phyloP scores from a whole-genome alignment of 148 eudicot species.

The Silene conica region DNA sequence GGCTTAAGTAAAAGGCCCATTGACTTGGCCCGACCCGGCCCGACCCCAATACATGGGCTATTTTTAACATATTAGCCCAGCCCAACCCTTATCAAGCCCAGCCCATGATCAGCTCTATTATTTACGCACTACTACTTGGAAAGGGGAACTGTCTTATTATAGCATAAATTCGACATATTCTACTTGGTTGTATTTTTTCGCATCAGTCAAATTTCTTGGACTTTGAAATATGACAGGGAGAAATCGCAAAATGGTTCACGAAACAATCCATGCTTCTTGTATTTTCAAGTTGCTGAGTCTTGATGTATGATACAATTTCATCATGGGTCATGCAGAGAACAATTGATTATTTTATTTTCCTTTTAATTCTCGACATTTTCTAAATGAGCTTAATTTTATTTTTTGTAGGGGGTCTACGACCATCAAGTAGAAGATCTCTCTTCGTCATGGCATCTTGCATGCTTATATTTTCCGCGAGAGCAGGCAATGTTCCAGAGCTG shows the following conservation, averaged over 20 bases:
- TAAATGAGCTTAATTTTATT: slow-evolving; percentile 22
- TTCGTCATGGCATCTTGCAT: slow-evolving; percentile 75
- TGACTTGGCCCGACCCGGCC: too few species aligned
- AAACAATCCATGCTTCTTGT: too few species aligned
- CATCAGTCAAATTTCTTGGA: background rate
- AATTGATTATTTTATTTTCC: background rate
- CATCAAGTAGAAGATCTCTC: slow-evolving; percentile 76
- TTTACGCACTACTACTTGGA: background rate
- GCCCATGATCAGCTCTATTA: too few species aligned
- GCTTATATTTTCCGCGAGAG: slow-evolving; percentile 76
- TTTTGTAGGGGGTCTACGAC: slow-evolving; percentile 61
- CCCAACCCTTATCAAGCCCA: too few species aligned
- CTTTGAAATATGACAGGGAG: too few species aligned
- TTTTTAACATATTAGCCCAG: too few species aligned
- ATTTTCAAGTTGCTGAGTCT: too few species aligned
- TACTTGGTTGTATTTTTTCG: background rate
- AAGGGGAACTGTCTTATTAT: background rate
- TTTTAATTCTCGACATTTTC: slow-evolving; percentile 10
- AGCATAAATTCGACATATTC: slow-evolving; percentile 3
- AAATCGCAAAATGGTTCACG: background rate
- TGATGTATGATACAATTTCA: too few species aligned
- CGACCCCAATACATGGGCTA: too few species aligned
- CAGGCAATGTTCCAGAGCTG: slow-evolving; percentile 70
- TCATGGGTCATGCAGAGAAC: background rate
- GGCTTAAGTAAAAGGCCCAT: too few species aligned